These are phyloP conservation scores for Termitomyces sp. DNA, from an alignment of 768 basidiomycete genomes.

Conservation along the genomic window DNA sequence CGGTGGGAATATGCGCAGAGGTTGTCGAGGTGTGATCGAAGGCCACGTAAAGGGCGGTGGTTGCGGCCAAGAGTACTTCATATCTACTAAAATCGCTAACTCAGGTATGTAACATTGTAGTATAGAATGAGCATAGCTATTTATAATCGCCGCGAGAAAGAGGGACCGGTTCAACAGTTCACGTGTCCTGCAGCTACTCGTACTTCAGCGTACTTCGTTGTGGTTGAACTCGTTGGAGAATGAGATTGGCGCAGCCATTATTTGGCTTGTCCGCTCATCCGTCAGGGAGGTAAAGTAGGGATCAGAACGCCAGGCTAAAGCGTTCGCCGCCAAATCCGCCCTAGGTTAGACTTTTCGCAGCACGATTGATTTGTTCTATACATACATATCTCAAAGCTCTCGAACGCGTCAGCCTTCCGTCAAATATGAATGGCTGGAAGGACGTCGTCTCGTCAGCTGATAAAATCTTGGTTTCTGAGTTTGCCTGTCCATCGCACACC, in stretches of 20 bases:
- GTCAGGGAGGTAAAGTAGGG: too few species aligned
- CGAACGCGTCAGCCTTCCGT: conserved; percentile 65
- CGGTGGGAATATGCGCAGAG: conserved; percentile 34
- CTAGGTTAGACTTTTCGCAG: conserved; percentile 25
- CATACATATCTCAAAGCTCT: conserved; percentile 51
- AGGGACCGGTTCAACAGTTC: neutral
- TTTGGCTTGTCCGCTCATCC: too few species aligned
- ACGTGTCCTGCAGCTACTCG: neutral
- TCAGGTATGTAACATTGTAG: neutral
- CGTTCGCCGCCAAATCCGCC: too few species aligned
- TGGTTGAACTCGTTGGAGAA: too few species aligned
- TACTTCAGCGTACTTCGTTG: too few species aligned
- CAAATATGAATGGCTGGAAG: conserved; percentile 75
- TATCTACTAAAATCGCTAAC: neutral
- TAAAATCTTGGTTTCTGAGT: conserved; percentile 68
- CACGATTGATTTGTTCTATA: too few species aligned
- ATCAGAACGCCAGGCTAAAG: too few species aligned
- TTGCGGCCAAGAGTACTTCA: conserved; percentile 16
- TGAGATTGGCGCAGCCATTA: too few species aligned
- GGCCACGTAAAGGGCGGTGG: conserved; percentile 24
- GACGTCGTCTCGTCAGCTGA: conserved; percentile 71
- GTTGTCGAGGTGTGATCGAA: conserved; percentile 19
- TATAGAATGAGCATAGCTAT: too few species aligned
- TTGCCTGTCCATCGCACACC: conserved; percentile 48
- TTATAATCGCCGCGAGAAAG: neutral